Evolutionary conservation across 2,329 filamentous ascomycete species (phyloP), one percentile per base, ranked within the genome.

Genomic region (Emergomyces africanus): DNA sequence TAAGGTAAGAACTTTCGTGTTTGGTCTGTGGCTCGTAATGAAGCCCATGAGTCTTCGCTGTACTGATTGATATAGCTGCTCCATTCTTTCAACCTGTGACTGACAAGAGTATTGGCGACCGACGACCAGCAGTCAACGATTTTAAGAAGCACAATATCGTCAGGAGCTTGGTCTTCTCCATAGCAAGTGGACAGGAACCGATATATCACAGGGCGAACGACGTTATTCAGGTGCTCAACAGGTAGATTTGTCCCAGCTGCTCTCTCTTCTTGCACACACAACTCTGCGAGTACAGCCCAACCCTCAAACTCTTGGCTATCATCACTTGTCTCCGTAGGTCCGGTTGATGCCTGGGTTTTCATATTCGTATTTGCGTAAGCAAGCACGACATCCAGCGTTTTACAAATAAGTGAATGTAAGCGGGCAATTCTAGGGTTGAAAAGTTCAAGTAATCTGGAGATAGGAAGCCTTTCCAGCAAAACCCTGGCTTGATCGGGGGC

Each of bases 291-390:
- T 23, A 76, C 81, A 25, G 77, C 73, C 72, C 79, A 82, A 61
- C 83, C 81, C 35, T 83, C 83, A 65, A 83, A 85, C 53, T 85
- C 83, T 66, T 86, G 83, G 62, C 83, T 85, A 57, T 86, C 83
- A 57, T 85, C 82, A 58, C 76, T 80, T 5, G 64, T 64, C 30
- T 74, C 66, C 15, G 60, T 58, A n/a, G 67, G 57, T n/a, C 62
- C 37, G 23, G 54, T 58, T 56, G 71, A 63, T 28, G 65, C 25
- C 58, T 59, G 28, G 8, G 48, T 37, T 60, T 61, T 62, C 39
- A 64, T 37, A 28, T 71, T 71, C 60, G 73, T 72, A 25, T 66
- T 62, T 37, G 67, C 59, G 61, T 79, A 80, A 39, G 71, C 67
- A 10, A 74, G 66, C 5, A 82, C 67, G 6, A 82, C 69, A n/a